phyloP scores from a whole-genome alignment of 2,329 filamentous ascomycete genomes.

The Fusarium sp. region DNA sequence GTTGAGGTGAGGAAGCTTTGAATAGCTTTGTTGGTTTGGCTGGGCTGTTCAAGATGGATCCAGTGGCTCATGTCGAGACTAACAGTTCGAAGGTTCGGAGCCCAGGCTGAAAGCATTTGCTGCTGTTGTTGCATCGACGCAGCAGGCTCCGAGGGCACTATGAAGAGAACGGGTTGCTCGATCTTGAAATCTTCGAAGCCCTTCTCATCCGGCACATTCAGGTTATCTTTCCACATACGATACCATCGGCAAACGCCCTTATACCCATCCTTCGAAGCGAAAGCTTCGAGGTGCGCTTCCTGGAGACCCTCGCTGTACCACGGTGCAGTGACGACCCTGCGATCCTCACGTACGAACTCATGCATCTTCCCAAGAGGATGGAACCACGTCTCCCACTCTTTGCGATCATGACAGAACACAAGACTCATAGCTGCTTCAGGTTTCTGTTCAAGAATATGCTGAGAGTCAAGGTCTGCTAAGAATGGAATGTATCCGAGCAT shows the following conservation, averaged over 20 bases:
- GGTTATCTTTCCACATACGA: constrained; percentile 48
- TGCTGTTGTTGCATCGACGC: constrained; percentile 39
- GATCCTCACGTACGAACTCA: constrained; percentile 43
- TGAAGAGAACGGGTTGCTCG: constrained; percentile 40
- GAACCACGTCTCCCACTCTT: constrained; percentile 44
- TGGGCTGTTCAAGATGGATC: constrained; percentile 48
- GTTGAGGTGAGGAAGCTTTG: constrained; percentile 31
- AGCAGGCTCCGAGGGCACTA: constrained; percentile 34
- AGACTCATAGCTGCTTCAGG: constrained; percentile 46
- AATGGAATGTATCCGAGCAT: constrained; percentile 51
- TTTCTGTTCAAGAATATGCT: constrained; percentile 41
- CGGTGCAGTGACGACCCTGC: constrained; percentile 34
- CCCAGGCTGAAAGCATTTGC: constrained; percentile 46
- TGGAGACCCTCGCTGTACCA: constrained; percentile 46
- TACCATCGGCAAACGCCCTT: constrained; percentile 50
- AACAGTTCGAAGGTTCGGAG: constrained; percentile 52
- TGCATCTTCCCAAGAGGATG: constrained; percentile 47
- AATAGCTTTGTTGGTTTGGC: constrained; percentile 42
- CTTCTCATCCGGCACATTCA: constrained; percentile 44
- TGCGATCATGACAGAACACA: constrained; percentile 44
- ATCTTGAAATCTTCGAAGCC: constrained; percentile 33
- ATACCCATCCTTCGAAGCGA: constrained; percentile 43
- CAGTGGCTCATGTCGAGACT: constrained; percentile 52
- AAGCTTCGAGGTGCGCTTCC: constrained; percentile 40
- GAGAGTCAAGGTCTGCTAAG: constrained; percentile 36